phyloP scores from a whole-genome alignment of 2,329 filamentous ascomycete genomes.

The Chaetomiaceae sp. region DNA sequence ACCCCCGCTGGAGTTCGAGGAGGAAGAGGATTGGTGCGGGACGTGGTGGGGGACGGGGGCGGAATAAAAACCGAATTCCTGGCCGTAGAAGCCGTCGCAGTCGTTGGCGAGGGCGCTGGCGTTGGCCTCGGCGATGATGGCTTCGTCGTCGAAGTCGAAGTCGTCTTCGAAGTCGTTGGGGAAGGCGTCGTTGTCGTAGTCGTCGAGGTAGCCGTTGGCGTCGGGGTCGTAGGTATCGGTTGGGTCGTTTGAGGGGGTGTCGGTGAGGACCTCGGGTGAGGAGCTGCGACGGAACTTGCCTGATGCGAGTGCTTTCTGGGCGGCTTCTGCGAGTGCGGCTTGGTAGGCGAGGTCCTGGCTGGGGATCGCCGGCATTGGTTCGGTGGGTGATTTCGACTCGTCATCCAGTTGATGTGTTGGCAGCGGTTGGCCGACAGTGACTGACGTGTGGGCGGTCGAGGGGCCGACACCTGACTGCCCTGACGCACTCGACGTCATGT shows the following conservation, averaged over 20 bases:
- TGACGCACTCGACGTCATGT: slow-evolving; percentile 43
- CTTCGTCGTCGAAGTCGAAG: slow-evolving; percentile 73
- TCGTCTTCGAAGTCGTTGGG: slow-evolving; percentile 51
- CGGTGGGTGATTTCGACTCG: slow-evolving; percentile 2
- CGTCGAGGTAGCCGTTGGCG: slow-evolving; percentile 28
- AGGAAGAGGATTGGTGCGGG: slow-evolving; percentile 35
- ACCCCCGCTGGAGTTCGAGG: slow-evolving; percentile 10
- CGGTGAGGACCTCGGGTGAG: slow-evolving; percentile 33
- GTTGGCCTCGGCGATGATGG: slow-evolving; percentile 91
- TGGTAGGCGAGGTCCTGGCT: slow-evolving; percentile 60
- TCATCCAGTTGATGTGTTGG: slow-evolving; percentile 11
- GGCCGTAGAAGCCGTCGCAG: slow-evolving; percentile 88
- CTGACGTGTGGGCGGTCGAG: slow-evolving; percentile 52
- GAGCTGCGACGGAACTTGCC: slow-evolving; percentile 67
- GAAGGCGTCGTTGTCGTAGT: slow-evolving; percentile 58
- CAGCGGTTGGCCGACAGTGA: slow-evolving; percentile 36
- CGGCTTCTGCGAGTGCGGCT: slow-evolving; percentile 76
- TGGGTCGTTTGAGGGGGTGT: slow-evolving; percentile 26
- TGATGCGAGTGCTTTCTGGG: slow-evolving; percentile 68
- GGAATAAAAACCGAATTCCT: slow-evolving; percentile 95
- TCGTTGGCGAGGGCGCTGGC: slow-evolving; percentile 90
- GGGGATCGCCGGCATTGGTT: slow-evolving; percentile 22
- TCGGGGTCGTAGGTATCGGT: slow-evolving; percentile 25
- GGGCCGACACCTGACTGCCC: slow-evolving; percentile 40
- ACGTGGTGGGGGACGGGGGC: slow-evolving; percentile 42